Evolutionary conservation across 2,329 filamentous ascomycete genomes (phyloP), one percentile per base, ranked within the genome.

Genomic region (Penicillium frequentans): DNA sequence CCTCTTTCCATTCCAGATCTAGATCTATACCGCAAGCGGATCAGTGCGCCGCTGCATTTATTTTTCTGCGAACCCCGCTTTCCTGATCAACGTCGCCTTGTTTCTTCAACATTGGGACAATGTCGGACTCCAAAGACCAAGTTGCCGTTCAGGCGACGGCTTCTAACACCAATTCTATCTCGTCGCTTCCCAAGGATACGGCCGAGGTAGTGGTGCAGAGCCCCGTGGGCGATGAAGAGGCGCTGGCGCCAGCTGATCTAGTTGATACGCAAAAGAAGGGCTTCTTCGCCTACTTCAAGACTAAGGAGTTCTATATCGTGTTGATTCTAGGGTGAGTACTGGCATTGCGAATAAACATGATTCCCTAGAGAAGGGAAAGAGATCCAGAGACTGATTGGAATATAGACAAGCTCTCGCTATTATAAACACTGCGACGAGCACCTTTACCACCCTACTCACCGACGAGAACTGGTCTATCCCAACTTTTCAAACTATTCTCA

Each of bases 401-500:
- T 59, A 49, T 55, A 85, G 84, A 57, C 93, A 97, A 82, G 75
- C 92, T 52, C 86, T 96, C 45, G 87, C 93, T 5, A 85, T 99
- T 57, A 93, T 91, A 79, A 95, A 96, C 76, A 97, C 93, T 1
- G 87, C 86, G 29, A 97, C 93, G 50, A 96, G 96, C 81, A 98
- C 95, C 48, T 91, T 98, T 71, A 90, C 89, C 37, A 85, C 84
- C 26, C 85, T 97, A 54, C 86, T 99, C 29, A 82, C 82, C 56
- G 75, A 77, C 5, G 76, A 84, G 61, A 84, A 86, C 49, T 93
- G 89, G 64, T 91, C 85, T 59, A 96, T 98, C 65, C 95, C 95
- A 8, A 91, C 95, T 54, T 96, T 98, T 80, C 95, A 99, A 79
- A 91, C 90, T 29, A 85, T 98, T 68, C 96, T 97, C 83, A 96